These are phyloP conservation scores for Dinochytrium kinnereticum DNA, from an alignment of 371 early-diverging fungal genomes.

Conservation along the genomic window DNA sequence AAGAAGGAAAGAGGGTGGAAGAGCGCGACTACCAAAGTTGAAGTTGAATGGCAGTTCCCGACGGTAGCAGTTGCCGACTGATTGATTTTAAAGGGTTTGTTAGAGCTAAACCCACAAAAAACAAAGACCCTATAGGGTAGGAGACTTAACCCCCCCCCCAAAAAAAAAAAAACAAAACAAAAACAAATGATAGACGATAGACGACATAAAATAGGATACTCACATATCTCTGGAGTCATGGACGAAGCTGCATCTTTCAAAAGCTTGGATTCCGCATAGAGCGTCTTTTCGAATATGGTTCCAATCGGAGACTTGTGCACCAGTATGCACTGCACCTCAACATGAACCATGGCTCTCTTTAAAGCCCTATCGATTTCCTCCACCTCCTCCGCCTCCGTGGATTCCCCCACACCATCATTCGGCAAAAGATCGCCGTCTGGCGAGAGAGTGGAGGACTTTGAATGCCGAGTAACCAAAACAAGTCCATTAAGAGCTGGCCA, in stretches of 20 bases:
- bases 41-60: conserved; percentile 3
- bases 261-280: neutral
- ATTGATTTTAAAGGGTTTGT: neutral
- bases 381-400: neutral
- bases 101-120: too few relatives aligned
- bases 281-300: conserved; percentile 6
- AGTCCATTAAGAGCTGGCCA: conserved; percentile 10
- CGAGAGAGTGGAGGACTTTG: neutral
- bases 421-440: neutral
- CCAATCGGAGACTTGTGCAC: conserved; percentile 13
- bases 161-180: neutral
- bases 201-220: neutral
- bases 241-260: neutral
- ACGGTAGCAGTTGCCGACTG: neutral
- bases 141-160: too few relatives aligned
- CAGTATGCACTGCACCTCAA: conserved; percentile 11
- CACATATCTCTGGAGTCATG: neutral
- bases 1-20: conserved; percentile 10
- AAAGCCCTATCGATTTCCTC: neutral
- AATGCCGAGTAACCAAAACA: neutral
- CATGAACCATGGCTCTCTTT: neutral
- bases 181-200: neutral
- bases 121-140: too few relatives aligned
- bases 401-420: neutral
- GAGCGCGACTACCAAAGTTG: neutral